Conservation (phyloP, 2,329 filamentous ascomycete species). For the Teratosphaeria nubilosa region DNA sequence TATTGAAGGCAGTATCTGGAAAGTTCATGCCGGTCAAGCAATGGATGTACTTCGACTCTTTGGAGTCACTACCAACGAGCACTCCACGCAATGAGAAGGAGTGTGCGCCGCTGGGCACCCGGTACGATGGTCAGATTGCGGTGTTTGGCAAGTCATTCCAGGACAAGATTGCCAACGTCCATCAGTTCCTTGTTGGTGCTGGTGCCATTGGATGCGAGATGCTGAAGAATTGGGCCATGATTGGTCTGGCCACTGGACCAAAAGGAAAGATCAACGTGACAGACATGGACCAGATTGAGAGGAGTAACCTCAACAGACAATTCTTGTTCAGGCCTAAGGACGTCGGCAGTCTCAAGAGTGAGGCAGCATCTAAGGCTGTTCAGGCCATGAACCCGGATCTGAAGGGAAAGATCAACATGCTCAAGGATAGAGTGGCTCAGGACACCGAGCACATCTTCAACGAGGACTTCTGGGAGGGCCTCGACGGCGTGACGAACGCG, state of each 20-base stretch:
- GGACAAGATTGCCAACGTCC: slow-evolving; percentile 82
- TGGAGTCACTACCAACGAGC: slow-evolving; percentile 82
- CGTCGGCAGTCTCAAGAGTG: slow-evolving; percentile 94
- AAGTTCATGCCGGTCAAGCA: slow-evolving; percentile 96
- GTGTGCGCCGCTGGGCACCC: slow-evolving; percentile 73
- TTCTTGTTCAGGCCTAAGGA: slow-evolving; percentile 92
- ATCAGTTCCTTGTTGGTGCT: slow-evolving; percentile 88
- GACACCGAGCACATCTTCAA: slow-evolving; percentile 94
- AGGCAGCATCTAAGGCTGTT: slow-evolving; percentile 81
- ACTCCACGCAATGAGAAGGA: slow-evolving; percentile 69
- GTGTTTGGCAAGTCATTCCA: slow-evolving; percentile 92
- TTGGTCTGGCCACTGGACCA: slow-evolving; percentile 80
- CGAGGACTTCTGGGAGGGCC: slow-evolving; percentile 75
- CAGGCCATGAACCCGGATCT: slow-evolving; percentile 93
- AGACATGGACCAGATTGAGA: slow-evolving; percentile 98
- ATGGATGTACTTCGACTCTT: slow-evolving; percentile 93
- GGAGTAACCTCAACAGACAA: slow-evolving; percentile 95
- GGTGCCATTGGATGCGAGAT: slow-evolving; percentile 98
- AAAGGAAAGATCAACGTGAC: slow-evolving; percentile 85
- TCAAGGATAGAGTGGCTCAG: slow-evolving; percentile 80
- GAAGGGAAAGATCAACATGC: slow-evolving; percentile 68
- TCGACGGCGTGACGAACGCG: slow-evolving; percentile 93
- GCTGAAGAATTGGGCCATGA: slow-evolving; percentile 99
- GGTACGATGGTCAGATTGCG: slow-evolving; percentile 95
- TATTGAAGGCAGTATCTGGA: slow-evolving; percentile 91